phyloP scores from a whole-genome alignment of 768 basidiomycete species.

The Lepiota venenata region DNA sequence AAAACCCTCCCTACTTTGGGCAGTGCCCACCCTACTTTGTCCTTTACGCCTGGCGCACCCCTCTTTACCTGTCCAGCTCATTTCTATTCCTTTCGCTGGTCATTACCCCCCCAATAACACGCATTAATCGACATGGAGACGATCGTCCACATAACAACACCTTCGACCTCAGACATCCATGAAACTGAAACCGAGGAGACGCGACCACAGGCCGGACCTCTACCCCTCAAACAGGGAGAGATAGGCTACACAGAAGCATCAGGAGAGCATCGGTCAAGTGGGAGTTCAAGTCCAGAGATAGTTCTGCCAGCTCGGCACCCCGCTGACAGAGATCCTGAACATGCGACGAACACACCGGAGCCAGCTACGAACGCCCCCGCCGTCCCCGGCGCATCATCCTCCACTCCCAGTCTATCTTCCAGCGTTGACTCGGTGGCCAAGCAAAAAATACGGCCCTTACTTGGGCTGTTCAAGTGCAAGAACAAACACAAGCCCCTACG shows the following conservation, averaged over 20 bases:
- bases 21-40: slow-evolving; percentile 1
- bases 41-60: slow-evolving; percentile 7
- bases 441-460: slow-evolving; percentile 5
- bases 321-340: slow-evolving; percentile 30
- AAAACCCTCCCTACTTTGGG: neutral
- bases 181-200: slow-evolving; percentile 24
- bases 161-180: neutral
- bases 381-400: neutral
- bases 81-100: neutral
- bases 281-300: slow-evolving; percentile 15
- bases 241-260: slow-evolving; percentile 54
- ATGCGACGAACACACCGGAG: slow-evolving; percentile 15
- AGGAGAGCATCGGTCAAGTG: slow-evolving; percentile 14
- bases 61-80: neutral
- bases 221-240: slow-evolving; percentile 64
- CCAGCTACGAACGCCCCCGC: neutral
- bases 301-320: slow-evolving; percentile 47
- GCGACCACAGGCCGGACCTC: slow-evolving; percentile 54
- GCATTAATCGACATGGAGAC: slow-evolving; percentile 5
- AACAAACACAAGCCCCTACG: slow-evolving; percentile 36
- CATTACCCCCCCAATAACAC: neutral
- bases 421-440: slow-evolving; percentile 1
- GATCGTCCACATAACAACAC: neutral
- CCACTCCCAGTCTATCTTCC: neutral
- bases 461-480: slow-evolving; percentile 34